These are phyloP conservation scores for Letharia columbiana DNA, from an alignment of 495 filamentous ascomycete genomes.

Conservation along the genomic window DNA sequence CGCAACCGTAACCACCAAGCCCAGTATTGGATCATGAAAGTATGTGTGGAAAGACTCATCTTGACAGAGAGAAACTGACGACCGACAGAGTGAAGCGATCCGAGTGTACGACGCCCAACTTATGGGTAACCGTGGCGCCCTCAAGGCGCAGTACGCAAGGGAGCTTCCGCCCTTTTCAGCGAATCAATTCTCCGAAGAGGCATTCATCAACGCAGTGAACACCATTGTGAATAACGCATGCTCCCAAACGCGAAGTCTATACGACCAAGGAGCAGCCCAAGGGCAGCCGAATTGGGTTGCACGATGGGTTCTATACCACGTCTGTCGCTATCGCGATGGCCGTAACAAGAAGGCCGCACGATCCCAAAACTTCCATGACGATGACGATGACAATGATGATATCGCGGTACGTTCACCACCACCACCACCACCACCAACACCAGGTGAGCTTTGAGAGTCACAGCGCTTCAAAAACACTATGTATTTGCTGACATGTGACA, in stretches of 20 bases:
- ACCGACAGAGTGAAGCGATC: slow-evolving; percentile 40
- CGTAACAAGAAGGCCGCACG: slow-evolving; percentile 40
- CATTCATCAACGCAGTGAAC: slow-evolving; percentile 28
- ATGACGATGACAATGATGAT: slow-evolving; percentile 23
- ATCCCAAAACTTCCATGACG: slow-evolving; percentile 30
- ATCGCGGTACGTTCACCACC: neutral
- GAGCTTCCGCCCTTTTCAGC: slow-evolving; percentile 39
- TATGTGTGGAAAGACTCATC: neutral
- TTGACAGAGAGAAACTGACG: slow-evolving; percentile 16
- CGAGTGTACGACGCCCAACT: slow-evolving; percentile 38
- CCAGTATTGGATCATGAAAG: slow-evolving; percentile 16
- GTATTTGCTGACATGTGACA: neutral
- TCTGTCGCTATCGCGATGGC: slow-evolving; percentile 50
- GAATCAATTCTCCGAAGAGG: slow-evolving; percentile 37
- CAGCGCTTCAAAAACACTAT: neutral
- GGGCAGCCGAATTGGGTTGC: slow-evolving; percentile 50
- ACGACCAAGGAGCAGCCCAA: slow-evolving; percentile 33
- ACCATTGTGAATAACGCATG: slow-evolving; percentile 33
- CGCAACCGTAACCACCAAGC: slow-evolving; percentile 11
- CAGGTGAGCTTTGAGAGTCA: neutral
- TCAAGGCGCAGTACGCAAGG: slow-evolving; percentile 32
- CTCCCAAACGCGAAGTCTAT: slow-evolving; percentile 33
- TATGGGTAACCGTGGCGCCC: slow-evolving; percentile 34
- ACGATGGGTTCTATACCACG: slow-evolving; percentile 50
- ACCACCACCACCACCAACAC: neutral